Evolutionary conservation across 805 yeast genomes (phyloP), one percentile per base, ranked within the genome.

Genomic region (Ogataea angusta): DNA sequence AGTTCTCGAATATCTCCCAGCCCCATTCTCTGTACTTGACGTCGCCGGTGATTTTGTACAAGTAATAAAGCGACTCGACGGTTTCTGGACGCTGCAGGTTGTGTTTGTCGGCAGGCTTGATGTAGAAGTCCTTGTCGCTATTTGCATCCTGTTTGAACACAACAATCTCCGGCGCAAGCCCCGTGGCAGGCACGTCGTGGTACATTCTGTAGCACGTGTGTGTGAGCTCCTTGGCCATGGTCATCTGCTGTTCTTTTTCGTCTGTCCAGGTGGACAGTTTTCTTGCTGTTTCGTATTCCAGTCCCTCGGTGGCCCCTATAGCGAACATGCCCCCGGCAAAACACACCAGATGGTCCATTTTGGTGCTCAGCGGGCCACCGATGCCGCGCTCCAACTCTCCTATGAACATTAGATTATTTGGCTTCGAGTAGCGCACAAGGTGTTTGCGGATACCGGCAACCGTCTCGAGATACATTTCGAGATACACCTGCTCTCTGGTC

Each of bases 21-120:
- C 96, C 96, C 89, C 95, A 88, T 56, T 80, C 74, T 53, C 96
- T 76, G 61, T 87, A 89, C 54, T 82, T 82, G 25, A 75, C 77
- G 56, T 89, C 93, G 19, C 82, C 81, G 1, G 95, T 85, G 49
- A 88, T 69, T 51, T 89, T 78, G 66, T 81, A 90, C 48, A 90
- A 66, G 50, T 84, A 75, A 69, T 82, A 90, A 30, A 90, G 68
- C 1, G 95, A 82, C 64, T 90, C 97, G 2, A 89, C 95, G 2
- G 96, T 87, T 62, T 90, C 97, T 1, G 96, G 96, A 51, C 96
- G 73, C 66, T 89, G 97, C 47, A 90, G 67, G 61, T 88, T 88
- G 62, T 90, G 96, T 37, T 71, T 74, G 60, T 90, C 97, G 12
- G 64, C 59, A 6, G 79, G 80, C 58, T 85, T 85, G 54, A 87